Base-by-base conservation (phyloP, 768 basidiomycete genomes). In the Boletus tylopilopsis region DNA sequence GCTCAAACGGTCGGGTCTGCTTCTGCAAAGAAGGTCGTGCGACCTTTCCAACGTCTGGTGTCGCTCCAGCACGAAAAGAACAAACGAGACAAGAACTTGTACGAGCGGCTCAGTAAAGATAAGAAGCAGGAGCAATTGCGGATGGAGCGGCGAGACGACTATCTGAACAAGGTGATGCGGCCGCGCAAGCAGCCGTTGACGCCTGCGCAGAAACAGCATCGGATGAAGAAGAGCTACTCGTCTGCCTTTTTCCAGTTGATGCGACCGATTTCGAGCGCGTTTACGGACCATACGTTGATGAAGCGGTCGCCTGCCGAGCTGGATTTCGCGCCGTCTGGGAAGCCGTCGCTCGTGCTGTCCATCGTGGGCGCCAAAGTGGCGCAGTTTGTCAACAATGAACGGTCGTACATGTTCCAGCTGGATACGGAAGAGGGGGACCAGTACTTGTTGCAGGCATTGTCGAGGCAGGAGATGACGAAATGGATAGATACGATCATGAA, bases 171-270 rank as follows among this genome's bases (percentile, higher is more conserved):
- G 60, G 86, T 86, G 3, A 89, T 91, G 85, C 69, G 76, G 36
- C 65, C 69, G 5, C 71, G 74, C 32, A 77, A 81, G 39, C 80
- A 81, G 39, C 80, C 78, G 48, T 72, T 76, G 50, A 66, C 73
- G 0, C 64, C 75, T 5, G 72, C 69, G n/a, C 80, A 80, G 61
- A 88, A 90, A 67, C 84, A 85, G 48, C 87, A 89, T 53, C 77
- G 87, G n/a, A 82, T 85, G 68, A 91, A 91, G 77, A 88, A 90
- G 70, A 90, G 87, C 72, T 86, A 90, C 75, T 90, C 79, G 18
- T 74, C 84, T 1, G 85, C 87, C 5, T 86, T 92, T 67, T 77
- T 91, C 69, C 85, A 82, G 58, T 76, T 91, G 70, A 91, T 91
- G 84, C 79, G 90, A n/a, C 90, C 90, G 2, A 83, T 91, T 44